Base-by-base conservation (phyloP, 2,329 filamentous ascomycete species). In the Neophaeococcomyces mojaviensis region DNA sequence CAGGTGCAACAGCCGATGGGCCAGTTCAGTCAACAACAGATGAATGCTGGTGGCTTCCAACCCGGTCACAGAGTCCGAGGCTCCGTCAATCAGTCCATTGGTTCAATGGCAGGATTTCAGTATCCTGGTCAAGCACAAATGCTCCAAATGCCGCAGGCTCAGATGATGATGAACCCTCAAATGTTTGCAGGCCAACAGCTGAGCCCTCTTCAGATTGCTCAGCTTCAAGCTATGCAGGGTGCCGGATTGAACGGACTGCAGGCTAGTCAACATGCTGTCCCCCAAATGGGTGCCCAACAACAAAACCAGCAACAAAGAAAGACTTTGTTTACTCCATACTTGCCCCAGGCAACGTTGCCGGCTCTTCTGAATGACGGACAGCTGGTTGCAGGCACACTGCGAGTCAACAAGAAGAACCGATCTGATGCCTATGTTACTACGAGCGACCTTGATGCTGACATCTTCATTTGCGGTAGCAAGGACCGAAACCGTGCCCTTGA, bases 391-490 rank as follows among this genome's bases (percentile, higher is more conserved):
- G 92, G 92, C 71, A 88, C 96, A 57, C 83, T 98, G 43, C 86
- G 92, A 50, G 92, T 98, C 55, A 98, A 98, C 79, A 98, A 97
- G 76, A 98, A 98, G 77, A 98, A 98, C 69, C 84, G 92, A 53
- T 97, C 90, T 59, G 92, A 98, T 67, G 92, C 92, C 22, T 98
- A 98, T 60, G 92, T 98, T 46, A 92, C 92, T 9, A 95, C 88
- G 10, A 82, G 85, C 50, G 92, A 98, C 49, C 77, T 98, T 39
- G 92, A 97, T 67, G 90, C 92, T 35, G 92, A 98, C 64, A 98
- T 98, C 62, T 98, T 98, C 69, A 98, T 98, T 61, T 98, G 92
- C 64, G 92, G 92, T 64, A 97, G 90, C 76, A 98, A 98, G 68
- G 92, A 98, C 65, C 85, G 92, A 56, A 98, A 98, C 66, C 86